These are phyloP conservation scores for Rhizopus sp. DNA, from an alignment of 371 early-diverging fungal genomes.

Conservation along the genomic window DNA sequence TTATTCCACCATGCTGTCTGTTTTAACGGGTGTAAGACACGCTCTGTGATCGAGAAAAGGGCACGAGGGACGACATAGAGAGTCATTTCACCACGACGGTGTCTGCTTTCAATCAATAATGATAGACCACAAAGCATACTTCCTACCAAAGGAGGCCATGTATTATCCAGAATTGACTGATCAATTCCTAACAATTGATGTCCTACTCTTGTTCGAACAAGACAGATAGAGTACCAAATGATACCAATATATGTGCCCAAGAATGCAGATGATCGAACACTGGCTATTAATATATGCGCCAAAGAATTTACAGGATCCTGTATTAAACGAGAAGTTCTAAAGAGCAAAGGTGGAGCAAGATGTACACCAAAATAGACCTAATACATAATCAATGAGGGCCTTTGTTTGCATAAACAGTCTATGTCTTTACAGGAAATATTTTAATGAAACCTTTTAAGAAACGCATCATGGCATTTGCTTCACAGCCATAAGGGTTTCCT, in stretches of 20 bases:
- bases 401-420: background rate
- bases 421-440: constrained; percentile 39
- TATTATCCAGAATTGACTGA: constrained; percentile 43
- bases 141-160: constrained; percentile 56
- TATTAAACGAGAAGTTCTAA: constrained; percentile 44
- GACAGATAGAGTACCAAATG: constrained; percentile 64
- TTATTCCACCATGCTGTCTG: constrained; percentile 42
- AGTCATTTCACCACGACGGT: constrained; percentile 67
- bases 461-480: constrained; percentile 37
- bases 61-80: constrained; percentile 65
- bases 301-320: constrained; percentile 34
- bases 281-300: constrained; percentile 45
- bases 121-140: constrained; percentile 62
- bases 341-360: constrained; percentile 57
- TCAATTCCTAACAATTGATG: constrained; percentile 40
- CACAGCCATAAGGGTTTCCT: constrained; percentile 46
- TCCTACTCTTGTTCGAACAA: constrained; percentile 54
- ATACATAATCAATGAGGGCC: background rate
- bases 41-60: constrained; percentile 53
- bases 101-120: constrained; percentile 58
- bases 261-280: constrained; percentile 63
- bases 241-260: constrained; percentile 60
- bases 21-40: constrained; percentile 45
- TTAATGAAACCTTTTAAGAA: constrained; percentile 49
- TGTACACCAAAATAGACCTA: constrained; percentile 66